Evolutionary conservation across 2,329 filamentous ascomycete genomes (phyloP).

Genomic region (Periglandula ipomoeae): DNA sequence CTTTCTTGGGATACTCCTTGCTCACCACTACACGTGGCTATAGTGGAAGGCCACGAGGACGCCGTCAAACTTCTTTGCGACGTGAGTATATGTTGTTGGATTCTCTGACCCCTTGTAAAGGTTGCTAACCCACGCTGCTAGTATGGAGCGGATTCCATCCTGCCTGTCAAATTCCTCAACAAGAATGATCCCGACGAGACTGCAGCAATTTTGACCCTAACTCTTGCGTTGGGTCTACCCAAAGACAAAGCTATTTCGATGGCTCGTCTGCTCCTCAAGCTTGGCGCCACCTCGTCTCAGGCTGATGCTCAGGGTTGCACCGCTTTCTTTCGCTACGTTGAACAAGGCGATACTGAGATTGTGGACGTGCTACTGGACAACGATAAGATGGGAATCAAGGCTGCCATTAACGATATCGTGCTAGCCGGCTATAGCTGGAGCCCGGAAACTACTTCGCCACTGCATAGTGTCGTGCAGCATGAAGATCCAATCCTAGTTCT

Average conservation of each 20-base stretch:
- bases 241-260: constrained; percentile 55
- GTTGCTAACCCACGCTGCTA: constrained; percentile 18
- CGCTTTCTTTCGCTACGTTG: constrained; percentile 55
- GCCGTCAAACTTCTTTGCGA: constrained; percentile 61
- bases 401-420: constrained; percentile 57
- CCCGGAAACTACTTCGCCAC: constrained; percentile 32
- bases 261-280: constrained; percentile 52
- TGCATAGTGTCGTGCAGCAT: constrained; percentile 49
- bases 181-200: constrained; percentile 35
- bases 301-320: constrained; percentile 58
- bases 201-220: constrained; percentile 58
- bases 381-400: constrained; percentile 51
- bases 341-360: constrained; percentile 36
- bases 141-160: constrained; percentile 68
- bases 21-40: constrained; percentile 70
- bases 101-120: neutral
- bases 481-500: constrained; percentile 43
- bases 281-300: constrained; percentile 66
- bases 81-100: constrained; percentile 22
- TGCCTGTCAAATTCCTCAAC: constrained; percentile 60
- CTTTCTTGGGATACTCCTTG: constrained; percentile 71
- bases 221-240: constrained; percentile 58
- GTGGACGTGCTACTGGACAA: constrained; percentile 41
- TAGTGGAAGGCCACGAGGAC: constrained; percentile 60
- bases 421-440: constrained; percentile 27